These are phyloP conservation scores for Oenanthe sinensis DNA, from an alignment of 129 eudicot species.

Conservation along the genomic window DNA sequence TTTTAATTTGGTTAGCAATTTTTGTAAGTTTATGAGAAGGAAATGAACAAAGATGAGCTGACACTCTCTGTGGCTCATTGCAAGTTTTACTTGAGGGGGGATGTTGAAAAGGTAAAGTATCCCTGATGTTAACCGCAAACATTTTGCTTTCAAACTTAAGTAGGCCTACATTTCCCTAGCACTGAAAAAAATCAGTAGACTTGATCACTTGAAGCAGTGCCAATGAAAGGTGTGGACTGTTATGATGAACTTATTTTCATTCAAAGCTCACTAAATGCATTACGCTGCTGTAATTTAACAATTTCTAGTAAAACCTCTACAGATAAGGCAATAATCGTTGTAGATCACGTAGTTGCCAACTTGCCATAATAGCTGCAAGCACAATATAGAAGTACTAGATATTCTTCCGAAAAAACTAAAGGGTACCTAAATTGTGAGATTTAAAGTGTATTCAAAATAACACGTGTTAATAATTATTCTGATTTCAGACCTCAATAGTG, in stretches of 20 bases:
- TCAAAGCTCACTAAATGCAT: neutral
- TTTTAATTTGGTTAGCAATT: neutral
- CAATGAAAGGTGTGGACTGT: neutral
- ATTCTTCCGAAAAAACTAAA: neutral
- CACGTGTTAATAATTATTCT: neutral
- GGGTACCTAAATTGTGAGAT: neutral
- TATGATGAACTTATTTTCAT: neutral
- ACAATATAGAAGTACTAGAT: neutral
- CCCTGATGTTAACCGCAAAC: neutral
- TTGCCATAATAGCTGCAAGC: neutral
- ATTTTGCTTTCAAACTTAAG: neutral
- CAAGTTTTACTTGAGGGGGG: neutral
- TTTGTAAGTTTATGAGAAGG: neutral
- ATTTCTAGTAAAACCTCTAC: neutral
- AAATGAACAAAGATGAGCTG: neutral
- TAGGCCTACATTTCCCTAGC: neutral
- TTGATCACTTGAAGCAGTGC: neutral
- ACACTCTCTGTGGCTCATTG: neutral
- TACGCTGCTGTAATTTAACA: neutral
- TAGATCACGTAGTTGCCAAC: neutral
- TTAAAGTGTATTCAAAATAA: neutral
- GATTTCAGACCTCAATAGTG: neutral
- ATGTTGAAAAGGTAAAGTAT: neutral
- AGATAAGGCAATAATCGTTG: neutral
- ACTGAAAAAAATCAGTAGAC: neutral